Conservation (phyloP, 225 moss, liverwort and hornwort species). For the Marchantia polymorpha region DNA sequence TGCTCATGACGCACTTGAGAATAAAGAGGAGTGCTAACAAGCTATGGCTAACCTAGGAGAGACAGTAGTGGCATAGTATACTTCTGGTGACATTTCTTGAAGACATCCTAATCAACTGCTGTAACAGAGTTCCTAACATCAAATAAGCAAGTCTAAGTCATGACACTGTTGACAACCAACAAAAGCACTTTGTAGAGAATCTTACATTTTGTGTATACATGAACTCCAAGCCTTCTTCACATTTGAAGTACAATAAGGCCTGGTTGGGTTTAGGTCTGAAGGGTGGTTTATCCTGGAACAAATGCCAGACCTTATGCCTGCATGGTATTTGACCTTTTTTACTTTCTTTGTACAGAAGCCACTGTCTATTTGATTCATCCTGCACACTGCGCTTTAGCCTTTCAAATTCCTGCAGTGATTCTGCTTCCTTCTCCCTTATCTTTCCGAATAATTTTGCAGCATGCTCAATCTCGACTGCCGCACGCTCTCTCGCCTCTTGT, state of each 20-base stretch:
- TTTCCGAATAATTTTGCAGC: conserved; percentile 42
- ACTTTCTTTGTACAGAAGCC: conserved; percentile 47
- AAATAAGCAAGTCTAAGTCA: not conserved
- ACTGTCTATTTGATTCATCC: conserved; percentile 44
- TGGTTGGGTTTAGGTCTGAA: conserved; percentile 38
- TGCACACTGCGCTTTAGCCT: conserved; percentile 34
- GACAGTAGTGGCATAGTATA: too few species aligned
- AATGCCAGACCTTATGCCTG: conserved; percentile 49
- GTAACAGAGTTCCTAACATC: too few species aligned
- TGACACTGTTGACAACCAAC: not conserved
- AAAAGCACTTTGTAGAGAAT: not conserved
- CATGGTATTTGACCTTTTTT: conserved; percentile 52
- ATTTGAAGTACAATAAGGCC: conserved; percentile 54
- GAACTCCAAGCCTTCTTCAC: conserved; percentile 66
- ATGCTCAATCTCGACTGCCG: conserved; percentile 48
- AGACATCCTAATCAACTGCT: too few species aligned
- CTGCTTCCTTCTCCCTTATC: conserved; percentile 2
- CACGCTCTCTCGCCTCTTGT: conserved; percentile 66
- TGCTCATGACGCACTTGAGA: too few species aligned
- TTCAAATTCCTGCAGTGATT: conserved; percentile 17
- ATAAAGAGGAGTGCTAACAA: too few species aligned
- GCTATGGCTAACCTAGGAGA: too few species aligned
- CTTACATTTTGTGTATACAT: conserved; percentile 55
- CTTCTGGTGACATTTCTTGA: too few species aligned
- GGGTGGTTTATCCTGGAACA: conserved; percentile 50